Evolutionary conservation across 208 protist genomes (phyloP).

Genomic region (Naegleria lovaniensis): DNA sequence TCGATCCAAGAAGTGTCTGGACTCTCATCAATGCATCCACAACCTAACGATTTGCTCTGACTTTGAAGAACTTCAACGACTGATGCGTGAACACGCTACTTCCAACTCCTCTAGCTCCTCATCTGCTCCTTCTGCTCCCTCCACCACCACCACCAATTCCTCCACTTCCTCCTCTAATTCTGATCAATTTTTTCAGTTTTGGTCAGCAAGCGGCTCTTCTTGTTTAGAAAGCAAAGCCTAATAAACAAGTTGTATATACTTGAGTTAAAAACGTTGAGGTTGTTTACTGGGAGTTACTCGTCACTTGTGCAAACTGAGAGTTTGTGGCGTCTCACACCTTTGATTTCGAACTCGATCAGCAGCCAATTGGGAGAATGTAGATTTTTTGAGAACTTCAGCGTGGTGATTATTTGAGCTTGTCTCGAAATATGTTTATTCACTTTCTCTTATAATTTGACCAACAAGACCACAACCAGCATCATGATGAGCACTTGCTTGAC

Average conservation of each 20-base stretch:
- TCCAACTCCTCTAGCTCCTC: not conserved
- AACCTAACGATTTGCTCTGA: not conserved
- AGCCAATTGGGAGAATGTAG: no score
- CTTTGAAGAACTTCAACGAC: not conserved
- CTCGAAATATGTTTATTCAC: no score
- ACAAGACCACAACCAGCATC: no score
- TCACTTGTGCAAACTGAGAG: no score
- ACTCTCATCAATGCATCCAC: not conserved
- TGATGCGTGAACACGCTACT: not conserved
- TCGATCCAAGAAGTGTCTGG: not conserved
- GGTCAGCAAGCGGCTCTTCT: not conserved
- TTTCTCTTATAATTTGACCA: no score
- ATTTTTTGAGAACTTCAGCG: no score
- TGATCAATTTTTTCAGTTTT: not conserved
- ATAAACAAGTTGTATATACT: not conserved
- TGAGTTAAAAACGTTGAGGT: no score
- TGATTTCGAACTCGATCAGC: no score
- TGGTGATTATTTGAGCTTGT: no score
- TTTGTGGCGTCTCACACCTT: no score
- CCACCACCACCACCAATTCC: not conserved
- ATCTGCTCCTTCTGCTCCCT: not conserved
- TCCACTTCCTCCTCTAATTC: not conserved
- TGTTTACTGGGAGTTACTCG: no score
- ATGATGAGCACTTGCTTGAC: no score
- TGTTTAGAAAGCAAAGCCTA: not conserved